Conservation (phyloP, 495 filamentous ascomycete genomes). For the Tuber calosporum region DNA sequence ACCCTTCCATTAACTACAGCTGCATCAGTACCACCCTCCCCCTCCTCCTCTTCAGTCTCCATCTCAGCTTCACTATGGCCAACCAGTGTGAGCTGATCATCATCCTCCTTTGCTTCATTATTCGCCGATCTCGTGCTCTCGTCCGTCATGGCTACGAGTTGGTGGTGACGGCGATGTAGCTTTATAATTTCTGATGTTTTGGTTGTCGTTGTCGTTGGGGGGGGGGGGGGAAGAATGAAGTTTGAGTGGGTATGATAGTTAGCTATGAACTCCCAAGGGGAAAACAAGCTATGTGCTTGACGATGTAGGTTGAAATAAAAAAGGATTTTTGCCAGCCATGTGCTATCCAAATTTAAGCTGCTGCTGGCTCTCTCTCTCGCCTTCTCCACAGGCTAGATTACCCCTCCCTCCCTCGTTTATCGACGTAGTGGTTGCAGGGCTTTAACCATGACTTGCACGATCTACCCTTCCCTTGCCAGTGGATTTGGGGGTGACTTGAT, state of each 20-base stretch:
- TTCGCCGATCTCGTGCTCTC: not conserved
- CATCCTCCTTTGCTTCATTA: not conserved
- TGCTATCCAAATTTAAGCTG: not conserved
- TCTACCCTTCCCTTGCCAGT: not conserved
- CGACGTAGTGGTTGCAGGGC: not conserved
- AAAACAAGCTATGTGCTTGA: not conserved
- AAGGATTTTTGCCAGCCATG: not conserved
- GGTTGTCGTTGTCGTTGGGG: not conserved
- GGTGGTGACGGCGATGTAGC: not conserved
- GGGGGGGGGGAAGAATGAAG: not conserved
- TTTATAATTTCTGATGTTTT: not conserved
- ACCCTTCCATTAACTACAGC: not conserved
- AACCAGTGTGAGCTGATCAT: not conserved
- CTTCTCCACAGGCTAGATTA: too few species aligned
- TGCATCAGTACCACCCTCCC: not conserved
- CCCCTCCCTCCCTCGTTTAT: not conserved
- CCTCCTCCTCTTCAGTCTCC: not conserved
- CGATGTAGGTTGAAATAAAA: not conserved
- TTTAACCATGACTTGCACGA: not conserved
- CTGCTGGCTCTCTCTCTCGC: not conserved
- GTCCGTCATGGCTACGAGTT: not conserved
- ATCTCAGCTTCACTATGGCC: not conserved
- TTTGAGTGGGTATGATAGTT: not conserved
- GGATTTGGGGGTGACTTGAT: not conserved
- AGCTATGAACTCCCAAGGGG: not conserved